phyloP scores from a whole-genome alignment of 768 basidiomycete genomes.

The Mrakia blollopis region DNA sequence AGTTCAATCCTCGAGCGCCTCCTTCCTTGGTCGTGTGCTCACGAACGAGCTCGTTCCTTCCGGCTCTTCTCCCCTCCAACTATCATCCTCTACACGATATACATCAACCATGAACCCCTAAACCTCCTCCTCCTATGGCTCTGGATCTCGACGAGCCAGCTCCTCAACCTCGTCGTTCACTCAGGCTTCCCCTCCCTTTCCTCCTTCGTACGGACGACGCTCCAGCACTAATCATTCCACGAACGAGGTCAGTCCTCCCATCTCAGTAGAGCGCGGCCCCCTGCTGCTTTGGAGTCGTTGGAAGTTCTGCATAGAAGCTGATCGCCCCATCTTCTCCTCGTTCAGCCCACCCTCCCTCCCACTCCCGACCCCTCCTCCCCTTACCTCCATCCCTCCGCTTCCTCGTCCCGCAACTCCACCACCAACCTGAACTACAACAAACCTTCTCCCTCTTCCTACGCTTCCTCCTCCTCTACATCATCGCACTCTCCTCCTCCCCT shows the following conservation, averaged over 20 bases:
- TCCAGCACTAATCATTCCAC: neutral
- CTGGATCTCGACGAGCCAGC: neutral
- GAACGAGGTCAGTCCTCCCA: neutral
- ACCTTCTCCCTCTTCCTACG: neutral
- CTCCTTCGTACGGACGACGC: neutral
- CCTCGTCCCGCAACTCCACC: neutral
- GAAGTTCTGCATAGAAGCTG: neutral
- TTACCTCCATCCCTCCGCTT: neutral
- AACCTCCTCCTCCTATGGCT: neutral
- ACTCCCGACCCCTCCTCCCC: neutral
- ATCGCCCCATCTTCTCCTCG: neutral
- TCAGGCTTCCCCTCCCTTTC: neutral
- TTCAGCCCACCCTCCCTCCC: constrained; percentile 3
- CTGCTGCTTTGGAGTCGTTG: no score
- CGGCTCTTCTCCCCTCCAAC: neutral
- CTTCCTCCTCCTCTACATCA: neutral
- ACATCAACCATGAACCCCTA: neutral
- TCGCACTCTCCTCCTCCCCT: constrained; percentile 4
- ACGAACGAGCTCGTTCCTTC: neutral
- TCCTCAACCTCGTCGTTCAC: neutral
- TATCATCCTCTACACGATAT: neutral
- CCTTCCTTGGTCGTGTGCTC: neutral
- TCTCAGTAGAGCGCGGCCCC: no score
- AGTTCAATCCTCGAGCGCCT: neutral
- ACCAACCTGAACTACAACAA: no score